Conservation (phyloP, 1,139 yeast genomes). For the Geotrichum cucujoidarum region DNA sequence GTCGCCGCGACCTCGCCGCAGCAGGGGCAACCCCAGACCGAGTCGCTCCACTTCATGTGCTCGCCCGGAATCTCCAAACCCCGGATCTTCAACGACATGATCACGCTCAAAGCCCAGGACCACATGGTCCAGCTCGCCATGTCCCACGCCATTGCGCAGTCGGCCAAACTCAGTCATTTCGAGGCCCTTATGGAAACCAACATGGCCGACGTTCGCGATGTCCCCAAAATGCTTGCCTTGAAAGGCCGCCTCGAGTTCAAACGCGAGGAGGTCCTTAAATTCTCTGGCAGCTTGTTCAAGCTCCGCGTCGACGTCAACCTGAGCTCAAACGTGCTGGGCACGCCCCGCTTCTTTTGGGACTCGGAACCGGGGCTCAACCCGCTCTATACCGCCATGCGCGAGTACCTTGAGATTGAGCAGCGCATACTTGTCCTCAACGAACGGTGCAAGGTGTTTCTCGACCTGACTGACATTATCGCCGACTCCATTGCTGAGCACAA, state of each 20-base stretch:
- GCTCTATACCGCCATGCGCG: slow-evolving; percentile 80
- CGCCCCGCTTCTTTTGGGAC: slow-evolving; percentile 96
- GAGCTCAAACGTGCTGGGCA: slow-evolving; percentile 84
- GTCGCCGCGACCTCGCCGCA: slow-evolving; percentile 56
- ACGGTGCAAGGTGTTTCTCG: slow-evolving; percentile 87
- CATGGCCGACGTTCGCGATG: slow-evolving; percentile 74
- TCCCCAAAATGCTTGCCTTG: slow-evolving; percentile 84
- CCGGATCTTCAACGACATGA: slow-evolving; percentile 88
- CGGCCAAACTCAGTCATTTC: slow-evolving; percentile 83
- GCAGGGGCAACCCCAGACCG: slow-evolving; percentile 91
- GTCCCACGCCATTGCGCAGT: slow-evolving; percentile 96
- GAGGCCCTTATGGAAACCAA: slow-evolving; percentile 87
- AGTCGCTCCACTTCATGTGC: slow-evolving; percentile 90
- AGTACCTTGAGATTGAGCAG: slow-evolving; percentile 89
- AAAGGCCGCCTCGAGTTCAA: slow-evolving; percentile 81
- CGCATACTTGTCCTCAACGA: slow-evolving; percentile 90
- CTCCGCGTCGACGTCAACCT: slow-evolving; percentile 88
- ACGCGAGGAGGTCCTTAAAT: slow-evolving; percentile 72
- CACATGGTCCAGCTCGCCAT: slow-evolving; percentile 87
- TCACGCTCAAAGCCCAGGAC: slow-evolving; percentile 83
- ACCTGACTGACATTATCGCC: slow-evolving; percentile 85
- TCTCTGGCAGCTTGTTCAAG: slow-evolving; percentile 85
- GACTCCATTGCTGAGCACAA: slow-evolving; percentile 92
- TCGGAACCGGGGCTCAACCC: slow-evolving; percentile 95
- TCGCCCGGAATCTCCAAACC: slow-evolving; percentile 78